These are phyloP conservation scores for Chalciporus pseudorubinellus DNA, from an alignment of 768 basidiomycete species.

Conservation along the genomic window DNA sequence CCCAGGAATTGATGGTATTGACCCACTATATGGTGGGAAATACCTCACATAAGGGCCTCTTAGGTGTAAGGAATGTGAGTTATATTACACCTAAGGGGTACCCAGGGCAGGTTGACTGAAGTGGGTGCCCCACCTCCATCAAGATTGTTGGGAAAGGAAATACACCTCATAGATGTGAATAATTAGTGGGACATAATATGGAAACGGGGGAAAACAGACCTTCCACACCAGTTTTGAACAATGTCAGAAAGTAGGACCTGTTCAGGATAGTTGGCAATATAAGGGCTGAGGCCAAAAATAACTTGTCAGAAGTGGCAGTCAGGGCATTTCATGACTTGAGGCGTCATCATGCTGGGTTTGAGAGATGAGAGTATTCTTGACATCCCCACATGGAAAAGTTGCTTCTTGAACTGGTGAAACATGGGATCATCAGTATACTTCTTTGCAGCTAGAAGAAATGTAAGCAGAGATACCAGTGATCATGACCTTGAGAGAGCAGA, in stretches of 20 bases:
- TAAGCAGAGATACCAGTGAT: background rate
- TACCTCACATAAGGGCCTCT: too few species aligned
- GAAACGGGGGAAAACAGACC: background rate
- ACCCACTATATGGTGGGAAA: too few species aligned
- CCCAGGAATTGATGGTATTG: too few species aligned
- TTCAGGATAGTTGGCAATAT: conserved; percentile 42
- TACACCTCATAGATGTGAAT: background rate
- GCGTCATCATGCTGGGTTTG: too few species aligned
- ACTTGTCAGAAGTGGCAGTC: too few species aligned
- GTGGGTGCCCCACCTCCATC: background rate
- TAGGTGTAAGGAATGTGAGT: too few species aligned
- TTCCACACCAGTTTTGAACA: conserved; percentile 35
- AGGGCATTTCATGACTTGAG: too few species aligned
- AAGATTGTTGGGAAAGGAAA: background rate
- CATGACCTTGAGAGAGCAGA: conserved; percentile 1
- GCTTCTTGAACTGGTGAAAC: too few species aligned
- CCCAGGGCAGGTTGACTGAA: too few species aligned
- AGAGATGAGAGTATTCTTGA: conserved; percentile 11
- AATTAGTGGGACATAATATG: background rate
- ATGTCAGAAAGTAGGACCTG: conserved; percentile 34
- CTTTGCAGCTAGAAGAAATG: background rate
- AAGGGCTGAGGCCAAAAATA: too few species aligned
- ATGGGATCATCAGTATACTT: conserved; percentile 1
- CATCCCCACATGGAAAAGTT: conserved; percentile 35
- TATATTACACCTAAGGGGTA: too few species aligned